Evolutionary conservation across 768 basidiomycete species (phyloP).

Genomic region (Mycena vitilis): DNA sequence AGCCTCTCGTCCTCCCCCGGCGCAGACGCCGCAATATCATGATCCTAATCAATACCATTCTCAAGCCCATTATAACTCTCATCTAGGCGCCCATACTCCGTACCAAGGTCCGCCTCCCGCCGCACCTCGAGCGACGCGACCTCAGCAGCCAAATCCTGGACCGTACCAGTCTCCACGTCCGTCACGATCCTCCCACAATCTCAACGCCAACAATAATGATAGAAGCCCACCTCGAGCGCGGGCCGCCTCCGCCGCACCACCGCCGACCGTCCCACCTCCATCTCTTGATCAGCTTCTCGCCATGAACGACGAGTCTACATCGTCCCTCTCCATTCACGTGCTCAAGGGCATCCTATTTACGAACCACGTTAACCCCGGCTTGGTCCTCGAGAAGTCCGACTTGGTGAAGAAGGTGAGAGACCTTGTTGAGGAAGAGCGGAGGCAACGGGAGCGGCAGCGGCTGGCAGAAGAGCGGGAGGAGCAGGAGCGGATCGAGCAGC

Average conservation of each 20-base stretch:
- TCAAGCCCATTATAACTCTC: slow-evolving; percentile 36
- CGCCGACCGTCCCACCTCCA: slow-evolving; percentile 59
- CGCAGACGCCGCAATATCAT: slow-evolving; percentile 25
- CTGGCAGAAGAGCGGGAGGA: slow-evolving; percentile 59
- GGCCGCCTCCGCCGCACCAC: slow-evolving; percentile 51
- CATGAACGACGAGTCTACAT: slow-evolving; percentile 68
- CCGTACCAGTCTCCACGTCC: slow-evolving; percentile 35
- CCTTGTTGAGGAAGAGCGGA: slow-evolving; percentile 73
- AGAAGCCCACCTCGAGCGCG: slow-evolving; percentile 52
- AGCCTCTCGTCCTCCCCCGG: slow-evolving; percentile 31
- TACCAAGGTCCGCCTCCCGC: slow-evolving; percentile 26
- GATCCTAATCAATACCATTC: slow-evolving; percentile 38
- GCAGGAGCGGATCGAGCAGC: slow-evolving; percentile 52
- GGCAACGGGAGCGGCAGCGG: slow-evolving; percentile 62
- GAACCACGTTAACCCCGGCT: slow-evolving; percentile 83
- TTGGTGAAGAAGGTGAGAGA: slow-evolving; percentile 76
- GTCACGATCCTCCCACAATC: slow-evolving; percentile 40
- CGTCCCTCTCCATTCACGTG: slow-evolving; percentile 71
- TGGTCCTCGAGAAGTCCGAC: slow-evolving; percentile 89
- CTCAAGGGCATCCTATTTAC: slow-evolving; percentile 85
- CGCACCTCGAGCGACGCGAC: slow-evolving; percentile 27
- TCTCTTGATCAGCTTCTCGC: slow-evolving; percentile 76
- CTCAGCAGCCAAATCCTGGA: slow-evolving; percentile 22
- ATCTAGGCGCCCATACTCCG: slow-evolving; percentile 31
- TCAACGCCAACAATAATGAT: slow-evolving; percentile 25